Conservation (phyloP, 371 early-diverging fungal genomes). For the Apophysomyces sp. region DNA sequence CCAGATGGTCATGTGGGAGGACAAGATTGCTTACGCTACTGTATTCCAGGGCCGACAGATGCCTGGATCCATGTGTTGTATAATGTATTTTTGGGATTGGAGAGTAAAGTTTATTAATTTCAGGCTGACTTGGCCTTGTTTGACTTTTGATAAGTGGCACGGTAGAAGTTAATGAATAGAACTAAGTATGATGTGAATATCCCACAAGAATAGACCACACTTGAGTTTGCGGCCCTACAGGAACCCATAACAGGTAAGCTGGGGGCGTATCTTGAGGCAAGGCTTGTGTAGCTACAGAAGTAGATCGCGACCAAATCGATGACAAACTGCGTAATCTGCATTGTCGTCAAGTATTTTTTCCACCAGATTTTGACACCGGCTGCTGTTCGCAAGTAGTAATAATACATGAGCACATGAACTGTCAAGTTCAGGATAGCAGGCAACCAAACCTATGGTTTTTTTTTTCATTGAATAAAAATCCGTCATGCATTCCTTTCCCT, state of each 20-base stretch:
- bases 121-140: neutral
- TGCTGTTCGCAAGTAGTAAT: slow-evolving; percentile 74
- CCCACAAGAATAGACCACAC: slow-evolving; percentile 67
- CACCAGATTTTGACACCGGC: slow-evolving; percentile 75
- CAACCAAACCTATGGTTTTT: slow-evolving; percentile 65
- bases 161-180: slow-evolving; percentile 77
- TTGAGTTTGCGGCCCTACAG: slow-evolving; percentile 64
- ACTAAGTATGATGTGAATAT: slow-evolving; percentile 70
- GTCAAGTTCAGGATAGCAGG: slow-evolving; percentile 67
- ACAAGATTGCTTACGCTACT: slow-evolving; percentile 60
- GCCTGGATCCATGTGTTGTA: slow-evolving; percentile 52
- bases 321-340: slow-evolving; percentile 81
- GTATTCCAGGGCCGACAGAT: slow-evolving; percentile 67
- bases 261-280: slow-evolving; percentile 54
- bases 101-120: slow-evolving; percentile 1
- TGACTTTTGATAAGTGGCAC: slow-evolving; percentile 54
- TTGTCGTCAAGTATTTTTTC: slow-evolving; percentile 80
- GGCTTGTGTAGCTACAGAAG: slow-evolving; percentile 68
- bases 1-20: slow-evolving; percentile 64
- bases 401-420: slow-evolving; percentile 82
- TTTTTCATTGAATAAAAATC: neutral
- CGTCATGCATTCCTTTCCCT: neutral
- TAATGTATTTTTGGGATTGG: slow-evolving; percentile 36
- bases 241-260: slow-evolving; percentile 57
- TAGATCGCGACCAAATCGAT: slow-evolving; percentile 67